Conservation (phyloP, 179 eudicot genomes). For the Carnegiea gigantea region DNA sequence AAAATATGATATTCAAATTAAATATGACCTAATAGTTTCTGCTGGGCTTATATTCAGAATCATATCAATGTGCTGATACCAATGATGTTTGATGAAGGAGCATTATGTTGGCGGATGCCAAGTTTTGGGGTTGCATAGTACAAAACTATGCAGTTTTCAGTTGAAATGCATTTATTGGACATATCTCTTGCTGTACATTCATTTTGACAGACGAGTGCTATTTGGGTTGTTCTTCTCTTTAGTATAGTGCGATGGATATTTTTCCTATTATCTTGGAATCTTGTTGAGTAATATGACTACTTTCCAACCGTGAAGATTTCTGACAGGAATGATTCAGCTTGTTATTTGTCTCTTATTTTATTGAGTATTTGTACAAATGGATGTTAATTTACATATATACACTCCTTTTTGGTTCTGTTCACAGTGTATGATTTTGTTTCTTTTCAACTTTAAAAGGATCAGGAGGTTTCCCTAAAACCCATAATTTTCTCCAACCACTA, state of each 20-base stretch:
- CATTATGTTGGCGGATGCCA: not conserved
- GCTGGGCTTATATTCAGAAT: no score
- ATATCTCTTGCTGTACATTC: not conserved
- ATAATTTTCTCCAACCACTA: conserved; percentile 85
- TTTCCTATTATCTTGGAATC: not conserved
- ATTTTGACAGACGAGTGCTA: no score
- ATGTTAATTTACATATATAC: not conserved
- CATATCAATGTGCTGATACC: not conserved
- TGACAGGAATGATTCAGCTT: not conserved
- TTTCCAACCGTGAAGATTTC: not conserved
- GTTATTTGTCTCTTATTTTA: no score
- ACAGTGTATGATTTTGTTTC: not conserved
- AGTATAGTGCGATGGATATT: not conserved
- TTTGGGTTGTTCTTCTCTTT: not conserved
- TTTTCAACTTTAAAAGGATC: conserved; percentile 18
- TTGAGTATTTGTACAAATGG: not conserved
- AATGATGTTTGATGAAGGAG: not conserved
- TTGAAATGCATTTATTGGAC: not conserved
- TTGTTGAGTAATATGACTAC: not conserved
- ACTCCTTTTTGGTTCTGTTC: not conserved
- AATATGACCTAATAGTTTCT: not conserved
- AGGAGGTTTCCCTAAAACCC: conserved; percentile 76
- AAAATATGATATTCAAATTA: not conserved
- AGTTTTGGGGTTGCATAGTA: not conserved
- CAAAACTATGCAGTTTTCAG: not conserved